Evolutionary conservation across 73 alveolate genomes (phyloP).

Genomic region (Stentor roeselii): DNA sequence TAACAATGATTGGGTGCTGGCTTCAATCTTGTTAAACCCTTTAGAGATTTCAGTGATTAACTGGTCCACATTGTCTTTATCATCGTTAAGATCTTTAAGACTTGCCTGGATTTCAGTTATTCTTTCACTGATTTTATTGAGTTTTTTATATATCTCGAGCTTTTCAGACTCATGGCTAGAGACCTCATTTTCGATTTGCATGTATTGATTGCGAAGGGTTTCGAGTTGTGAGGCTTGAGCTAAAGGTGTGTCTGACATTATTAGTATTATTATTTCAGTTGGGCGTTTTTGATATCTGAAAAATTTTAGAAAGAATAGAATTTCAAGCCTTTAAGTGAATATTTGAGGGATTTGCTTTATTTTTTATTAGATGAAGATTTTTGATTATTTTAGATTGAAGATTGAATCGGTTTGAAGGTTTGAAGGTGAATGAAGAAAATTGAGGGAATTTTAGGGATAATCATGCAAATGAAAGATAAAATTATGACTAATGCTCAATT

Average conservation of each 20-base stretch:
- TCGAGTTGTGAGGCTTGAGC: neutral
- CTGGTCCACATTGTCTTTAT: neutral
- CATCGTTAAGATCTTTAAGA: neutral
- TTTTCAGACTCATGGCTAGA: constrained; percentile 10
- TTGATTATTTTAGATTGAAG: too few relatives aligned
- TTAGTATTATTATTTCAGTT: too few relatives aligned
- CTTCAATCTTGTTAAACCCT: constrained; percentile 28
- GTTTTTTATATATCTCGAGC: neutral
- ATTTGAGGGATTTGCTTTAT: too few relatives aligned
- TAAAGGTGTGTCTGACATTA: neutral
- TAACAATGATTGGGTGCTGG: constrained; percentile 24
- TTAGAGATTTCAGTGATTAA: constrained; percentile 15
- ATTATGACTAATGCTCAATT: too few relatives aligned
- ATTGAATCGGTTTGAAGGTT: too few relatives aligned
- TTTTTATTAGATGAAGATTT: too few relatives aligned
- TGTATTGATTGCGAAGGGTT: neutral
- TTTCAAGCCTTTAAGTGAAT: too few relatives aligned
- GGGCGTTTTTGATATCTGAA: too few relatives aligned
- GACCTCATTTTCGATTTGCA: neutral
- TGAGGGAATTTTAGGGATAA: too few relatives aligned
- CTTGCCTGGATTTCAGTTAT: neutral
- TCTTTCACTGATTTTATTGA: neutral
- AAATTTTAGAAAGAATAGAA: too few relatives aligned
- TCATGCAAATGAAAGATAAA: too few relatives aligned
- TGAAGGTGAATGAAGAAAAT: too few relatives aligned